These are phyloP conservation scores for Misopates orontium DNA, from an alignment of 257 asterid species.

Conservation along the genomic window DNA sequence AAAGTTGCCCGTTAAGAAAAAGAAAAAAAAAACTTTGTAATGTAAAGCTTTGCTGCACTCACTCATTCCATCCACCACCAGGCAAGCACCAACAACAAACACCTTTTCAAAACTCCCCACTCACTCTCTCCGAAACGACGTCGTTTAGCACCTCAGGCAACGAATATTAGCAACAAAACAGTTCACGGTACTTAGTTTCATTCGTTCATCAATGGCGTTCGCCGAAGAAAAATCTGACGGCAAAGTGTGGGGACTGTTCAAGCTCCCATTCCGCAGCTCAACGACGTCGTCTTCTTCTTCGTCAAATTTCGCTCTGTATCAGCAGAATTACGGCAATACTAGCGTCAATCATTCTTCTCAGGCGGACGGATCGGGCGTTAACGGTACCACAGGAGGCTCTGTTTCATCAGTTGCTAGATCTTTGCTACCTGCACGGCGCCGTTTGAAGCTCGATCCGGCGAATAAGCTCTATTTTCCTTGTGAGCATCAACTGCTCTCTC, in stretches of 20 bases:
- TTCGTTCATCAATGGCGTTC: constrained; percentile 50
- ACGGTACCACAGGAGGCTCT: constrained; percentile 45
- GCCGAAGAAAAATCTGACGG: constrained; percentile 65
- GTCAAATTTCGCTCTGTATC: constrained; percentile 41
- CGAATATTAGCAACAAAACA: too few species aligned
- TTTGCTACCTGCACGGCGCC: constrained; percentile 80
- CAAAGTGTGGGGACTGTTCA: constrained; percentile 73
- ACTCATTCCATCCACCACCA: too few species aligned
- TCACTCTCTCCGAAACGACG: constrained; percentile 32
- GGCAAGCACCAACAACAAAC: too few species aligned
- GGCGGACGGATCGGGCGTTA: constrained; percentile 65
- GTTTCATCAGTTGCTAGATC: constrained; percentile 91
- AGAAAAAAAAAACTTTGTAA: too few species aligned
- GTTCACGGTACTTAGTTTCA: background rate
- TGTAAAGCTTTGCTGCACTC: too few species aligned
- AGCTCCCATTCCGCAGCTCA: constrained; percentile 74
- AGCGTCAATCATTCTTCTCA: constrained; percentile 41
- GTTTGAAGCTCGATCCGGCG: constrained; percentile 94
- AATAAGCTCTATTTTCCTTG: constrained; percentile 86
- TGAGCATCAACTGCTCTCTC: constrained; percentile 22
- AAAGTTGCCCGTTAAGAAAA: too few species aligned
- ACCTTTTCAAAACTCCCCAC: too few species aligned
- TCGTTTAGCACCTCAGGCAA: constrained; percentile 18
- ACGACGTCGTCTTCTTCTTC: constrained; percentile 48
- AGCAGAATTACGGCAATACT: constrained; percentile 55